Conservation (phyloP, 1,284 basidiomycete species). For the Amylostereum chailletii region DNA sequence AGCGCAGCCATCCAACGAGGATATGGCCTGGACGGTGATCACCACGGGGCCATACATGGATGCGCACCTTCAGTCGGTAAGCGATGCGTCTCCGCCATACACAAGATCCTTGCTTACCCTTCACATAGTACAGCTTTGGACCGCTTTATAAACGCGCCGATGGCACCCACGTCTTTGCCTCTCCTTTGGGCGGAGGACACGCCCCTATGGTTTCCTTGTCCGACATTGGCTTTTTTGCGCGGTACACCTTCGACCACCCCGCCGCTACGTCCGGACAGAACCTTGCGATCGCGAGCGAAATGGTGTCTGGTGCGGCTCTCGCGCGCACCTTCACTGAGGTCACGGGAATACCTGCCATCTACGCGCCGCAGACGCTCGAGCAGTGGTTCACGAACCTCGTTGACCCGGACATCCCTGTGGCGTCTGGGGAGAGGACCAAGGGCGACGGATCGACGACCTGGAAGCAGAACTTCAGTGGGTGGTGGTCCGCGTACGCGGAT, state of each 20-base stretch:
- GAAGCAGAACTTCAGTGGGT: constrained; percentile 31
- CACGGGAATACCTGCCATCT: constrained; percentile 29
- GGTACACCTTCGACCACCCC: constrained; percentile 36
- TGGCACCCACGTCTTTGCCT: constrained; percentile 35
- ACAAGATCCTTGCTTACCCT: neutral
- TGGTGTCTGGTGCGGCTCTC: constrained; percentile 32
- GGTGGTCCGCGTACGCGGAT: constrained; percentile 33
- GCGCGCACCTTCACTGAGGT: constrained; percentile 30
- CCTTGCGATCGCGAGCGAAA: constrained; percentile 31
- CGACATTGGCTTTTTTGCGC: constrained; percentile 39
- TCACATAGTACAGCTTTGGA: constrained; percentile 26
- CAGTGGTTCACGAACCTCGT: constrained; percentile 27
- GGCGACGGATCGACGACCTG: constrained; percentile 23
- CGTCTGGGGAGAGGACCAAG: constrained; percentile 14
- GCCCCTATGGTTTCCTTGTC: constrained; percentile 35
- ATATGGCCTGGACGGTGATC: constrained; percentile 32
- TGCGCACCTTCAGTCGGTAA: constrained; percentile 27
- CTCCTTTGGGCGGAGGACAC: constrained; percentile 28
- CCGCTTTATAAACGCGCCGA: constrained; percentile 30
- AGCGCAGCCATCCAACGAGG: constrained; percentile 29
- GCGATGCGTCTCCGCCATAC: neutral
- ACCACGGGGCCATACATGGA: constrained; percentile 39
- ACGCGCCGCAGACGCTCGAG: constrained; percentile 25
- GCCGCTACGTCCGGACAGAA: constrained; percentile 28
- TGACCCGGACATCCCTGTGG: constrained; percentile 23